Conservation (phyloP, 2,329 filamentous ascomycete species). For the Aspergillus sp. region DNA sequence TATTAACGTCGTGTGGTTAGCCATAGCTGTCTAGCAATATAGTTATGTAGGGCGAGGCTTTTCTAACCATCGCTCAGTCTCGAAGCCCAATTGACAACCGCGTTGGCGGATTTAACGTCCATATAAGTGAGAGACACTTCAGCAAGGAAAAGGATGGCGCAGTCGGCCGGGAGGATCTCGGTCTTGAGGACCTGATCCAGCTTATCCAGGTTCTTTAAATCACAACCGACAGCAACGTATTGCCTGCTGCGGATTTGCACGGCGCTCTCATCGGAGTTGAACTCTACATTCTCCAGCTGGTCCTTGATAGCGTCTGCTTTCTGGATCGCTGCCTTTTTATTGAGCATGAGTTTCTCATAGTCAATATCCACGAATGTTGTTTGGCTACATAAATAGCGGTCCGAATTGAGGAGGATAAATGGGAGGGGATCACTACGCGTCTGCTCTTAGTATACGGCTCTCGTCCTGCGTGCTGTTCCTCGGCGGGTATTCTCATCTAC, state of each 20-base stretch:
- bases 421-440: constrained; percentile 74
- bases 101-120: constrained; percentile 70
- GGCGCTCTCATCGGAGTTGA: constrained; percentile 27
- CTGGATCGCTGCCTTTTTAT: constrained; percentile 69
- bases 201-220: constrained; percentile 66
- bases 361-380: constrained; percentile 81
- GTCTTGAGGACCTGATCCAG: constrained; percentile 61
- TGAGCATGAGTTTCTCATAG: constrained; percentile 74
- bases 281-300: constrained; percentile 49
- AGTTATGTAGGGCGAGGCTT: not conserved
- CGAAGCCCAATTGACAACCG: constrained; percentile 75
- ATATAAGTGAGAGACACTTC: constrained; percentile 94
- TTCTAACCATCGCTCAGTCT: constrained; percentile 64
- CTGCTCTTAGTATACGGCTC: constrained; percentile 27
- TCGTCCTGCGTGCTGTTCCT: not conserved
- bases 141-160: constrained; percentile 74
- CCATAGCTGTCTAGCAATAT: not conserved
- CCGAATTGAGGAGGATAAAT: constrained; percentile 74
- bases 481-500: constrained; percentile 16
- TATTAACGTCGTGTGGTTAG: constrained; percentile 14
- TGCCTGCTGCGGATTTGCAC: constrained; percentile 65
- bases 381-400: constrained; percentile 58
- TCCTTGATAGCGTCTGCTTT: constrained; percentile 61
- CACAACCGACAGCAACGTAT: constrained; percentile 80
- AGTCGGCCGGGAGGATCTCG: constrained; percentile 58